These are phyloP conservation scores for Trichocladium uniseriatum DNA, from an alignment of 495 filamentous ascomycete species.

Conservation along the genomic window DNA sequence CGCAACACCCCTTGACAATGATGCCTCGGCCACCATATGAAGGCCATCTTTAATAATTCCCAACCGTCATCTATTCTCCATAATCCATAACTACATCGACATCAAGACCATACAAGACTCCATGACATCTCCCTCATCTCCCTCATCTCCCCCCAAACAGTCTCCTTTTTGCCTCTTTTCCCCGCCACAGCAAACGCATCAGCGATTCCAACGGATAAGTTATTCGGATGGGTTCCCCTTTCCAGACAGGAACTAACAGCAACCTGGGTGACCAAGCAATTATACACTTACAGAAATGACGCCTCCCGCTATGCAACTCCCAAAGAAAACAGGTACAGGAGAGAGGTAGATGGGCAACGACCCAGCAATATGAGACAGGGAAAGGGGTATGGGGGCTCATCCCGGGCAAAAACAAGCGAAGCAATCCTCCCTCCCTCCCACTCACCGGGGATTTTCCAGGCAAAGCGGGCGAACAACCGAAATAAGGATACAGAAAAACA, in stretches of 20 bases:
- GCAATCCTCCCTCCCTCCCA: background rate
- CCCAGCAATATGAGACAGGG: constrained; percentile 1
- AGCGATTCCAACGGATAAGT: background rate
- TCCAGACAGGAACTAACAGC: background rate
- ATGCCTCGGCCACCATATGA: too few species aligned
- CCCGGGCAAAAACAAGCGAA: background rate
- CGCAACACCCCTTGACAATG: too few species aligned
- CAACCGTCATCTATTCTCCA: background rate
- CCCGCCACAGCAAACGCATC: background rate
- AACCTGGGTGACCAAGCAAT: background rate
- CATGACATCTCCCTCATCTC: too few species aligned
- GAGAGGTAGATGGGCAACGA: background rate
- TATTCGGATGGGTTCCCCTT: background rate
- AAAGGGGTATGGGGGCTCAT: background rate
- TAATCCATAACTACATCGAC: constrained; percentile 5
- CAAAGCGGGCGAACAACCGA: background rate
- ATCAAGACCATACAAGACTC: background rate
- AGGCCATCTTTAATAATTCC: too few species aligned
- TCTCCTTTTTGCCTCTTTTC: background rate
- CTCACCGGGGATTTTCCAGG: too few species aligned
- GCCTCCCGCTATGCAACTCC: constrained; percentile 25
- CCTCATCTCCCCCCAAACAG: background rate
- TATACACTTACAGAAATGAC: constrained; percentile 16
- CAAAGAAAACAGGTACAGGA: constrained; percentile 13
- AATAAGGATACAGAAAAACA: background rate